phyloP scores from a whole-genome alignment of 2,329 filamentous ascomycete genomes.

The Lithohypha guttulata region DNA sequence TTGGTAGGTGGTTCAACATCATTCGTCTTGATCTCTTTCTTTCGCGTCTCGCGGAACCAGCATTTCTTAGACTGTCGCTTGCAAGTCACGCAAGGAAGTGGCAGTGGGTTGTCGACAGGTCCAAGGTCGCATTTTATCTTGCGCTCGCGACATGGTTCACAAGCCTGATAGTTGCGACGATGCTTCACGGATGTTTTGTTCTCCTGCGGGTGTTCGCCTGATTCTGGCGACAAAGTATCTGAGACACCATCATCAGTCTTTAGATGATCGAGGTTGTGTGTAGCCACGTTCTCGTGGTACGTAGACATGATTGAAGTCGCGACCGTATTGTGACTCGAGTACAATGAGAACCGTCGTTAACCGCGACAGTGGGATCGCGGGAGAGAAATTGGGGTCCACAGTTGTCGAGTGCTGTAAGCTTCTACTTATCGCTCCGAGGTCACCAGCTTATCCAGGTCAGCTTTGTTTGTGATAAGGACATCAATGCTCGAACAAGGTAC shows the following conservation, averaged over 20 bases:
- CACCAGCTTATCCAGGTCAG: too few species aligned
- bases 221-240: slow-evolving; percentile 23
- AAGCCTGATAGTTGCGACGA: slow-evolving; percentile 39
- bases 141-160: slow-evolving; percentile 39
- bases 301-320: too few species aligned
- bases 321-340: neutral
- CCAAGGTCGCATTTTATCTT: slow-evolving; percentile 41
- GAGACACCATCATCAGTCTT: too few species aligned
- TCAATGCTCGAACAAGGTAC: too few species aligned
- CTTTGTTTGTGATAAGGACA: too few species aligned
- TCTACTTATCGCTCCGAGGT: too few species aligned
- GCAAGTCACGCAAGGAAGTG: slow-evolving; percentile 88
- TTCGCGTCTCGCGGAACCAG: slow-evolving; percentile 86
- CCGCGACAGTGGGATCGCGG: slow-evolving; percentile 1
- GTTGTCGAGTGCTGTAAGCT: too few species aligned
- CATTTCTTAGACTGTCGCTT: slow-evolving; percentile 92
- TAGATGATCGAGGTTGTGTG: too few species aligned
- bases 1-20: slow-evolving; percentile 1
- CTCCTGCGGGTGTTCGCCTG: slow-evolving; percentile 13
- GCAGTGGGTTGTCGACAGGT: slow-evolving; percentile 79
- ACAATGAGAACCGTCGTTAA: slow-evolving; percentile 4
- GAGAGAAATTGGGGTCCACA: too few species aligned
- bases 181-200: slow-evolving; percentile 26
- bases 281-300: too few species aligned
- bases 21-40: slow-evolving; percentile 50